Evolutionary conservation across 2,329 filamentous ascomycete genomes (phyloP), one percentile per base, ranked within the genome.

Genomic region (Ophiosphaerella herpotricha): DNA sequence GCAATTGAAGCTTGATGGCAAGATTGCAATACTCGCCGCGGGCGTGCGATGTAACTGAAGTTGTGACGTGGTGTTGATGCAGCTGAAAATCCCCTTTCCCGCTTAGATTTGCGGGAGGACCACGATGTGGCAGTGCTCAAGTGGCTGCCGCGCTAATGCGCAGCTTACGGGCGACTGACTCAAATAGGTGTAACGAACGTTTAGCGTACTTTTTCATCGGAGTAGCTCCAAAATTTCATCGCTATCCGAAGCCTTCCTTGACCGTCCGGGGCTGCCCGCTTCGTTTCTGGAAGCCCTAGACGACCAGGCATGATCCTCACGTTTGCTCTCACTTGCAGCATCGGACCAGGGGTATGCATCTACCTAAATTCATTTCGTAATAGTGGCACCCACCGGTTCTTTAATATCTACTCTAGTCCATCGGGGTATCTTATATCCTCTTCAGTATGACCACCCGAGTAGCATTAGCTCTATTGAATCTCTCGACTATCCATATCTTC

Each of bases 341-440:
- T 48, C 49, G 47, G 46, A 42, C 54, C 41, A 50, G 61, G 66
- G 59, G 51, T 51, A 48, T 36, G 37, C 39, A 50, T 33, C 26
- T 29, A 29, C 54, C 54, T 45, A 52, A 38, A 38, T 43, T 40
- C 26, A 46, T 46, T 50, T 46, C 46, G 50, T 41, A 51, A 60
- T 62, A 61, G 61, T 64, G 66, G 57, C 46, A 46, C 41, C 40
- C 39, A 50, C 53, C 43, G 50, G 47, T 55, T 47, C 38, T 60
- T 65, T 63, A 66, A 64, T 61, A 65, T 55, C 55, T 57, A 57
- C 57, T 38, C 37, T 39, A 48, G 58, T 61, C 59, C 64, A 55
- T 56, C 54, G 47, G 35, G 50, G 52, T 49, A 54, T 50, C 51
- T 41, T 47, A 54, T 57, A 62, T 52, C 11, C 54, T 53, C 50